Base-by-base conservation (phyloP, 768 basidiomycete genomes). In the Suillus alpinus region DNA sequence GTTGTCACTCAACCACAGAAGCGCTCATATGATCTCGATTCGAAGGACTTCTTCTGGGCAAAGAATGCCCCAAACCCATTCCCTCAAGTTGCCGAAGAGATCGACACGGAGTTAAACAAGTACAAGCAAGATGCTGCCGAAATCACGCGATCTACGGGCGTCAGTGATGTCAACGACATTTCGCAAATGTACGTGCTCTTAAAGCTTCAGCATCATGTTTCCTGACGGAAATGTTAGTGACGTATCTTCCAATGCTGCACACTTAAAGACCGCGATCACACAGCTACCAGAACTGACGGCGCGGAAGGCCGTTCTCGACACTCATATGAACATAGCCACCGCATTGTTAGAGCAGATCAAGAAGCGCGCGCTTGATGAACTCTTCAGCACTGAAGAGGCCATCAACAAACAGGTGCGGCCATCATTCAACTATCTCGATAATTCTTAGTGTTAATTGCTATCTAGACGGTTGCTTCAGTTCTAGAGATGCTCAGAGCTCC, bases 271-370 rank as follows among this genome's bases (percentile, higher is more conserved):
- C 0, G 97, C 97, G 8, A 97, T 99, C 70, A 98, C 95, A 2
- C 93, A 95, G 63, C 80, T 99, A 20, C 97, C 97, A 1, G 97
- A 98, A 71, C 79, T 99, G 55, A 98, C 96, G 4, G 95, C 97
- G 4, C 86, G 97, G 44, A 99, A 99, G 69, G 92, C 94, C 36
- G 95, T 92, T 1, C 83, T 99, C 29, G 97, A 99, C 73, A 94
- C 95, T 3, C 97, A 99, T 72, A 98, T 99, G 95, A 98, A 98
- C 75, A 96, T 99, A 59, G 96, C 96, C 40, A 97, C 95, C 13
- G 91, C 95, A 18, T 77, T 99, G 10, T 78, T 99, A 32, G 94
- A 96, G 71, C 88, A 97, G 40, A 97, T 99, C 78, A 98, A 98
- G 77, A 88, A 87, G 61, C 86, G 97, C 39, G 94, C 92, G 4